Evolutionary conservation across 1,284 basidiomycete species (phyloP), one percentile per base, ranked within the genome.

Genomic region (Phellinidium pouzarii): DNA sequence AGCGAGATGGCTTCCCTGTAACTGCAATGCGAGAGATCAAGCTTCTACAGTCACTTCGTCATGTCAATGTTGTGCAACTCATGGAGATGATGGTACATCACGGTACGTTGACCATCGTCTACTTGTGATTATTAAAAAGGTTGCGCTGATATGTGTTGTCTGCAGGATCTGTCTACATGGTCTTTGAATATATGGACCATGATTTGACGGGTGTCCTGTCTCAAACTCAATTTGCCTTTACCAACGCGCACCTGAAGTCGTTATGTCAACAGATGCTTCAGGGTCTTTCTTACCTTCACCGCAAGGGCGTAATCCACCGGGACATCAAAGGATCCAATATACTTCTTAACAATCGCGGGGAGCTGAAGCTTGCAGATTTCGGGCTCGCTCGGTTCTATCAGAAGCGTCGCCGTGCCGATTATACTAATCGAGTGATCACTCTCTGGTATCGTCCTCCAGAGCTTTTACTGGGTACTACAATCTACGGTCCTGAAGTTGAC

Each of bases 1-100:
- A 99, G 69, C 86, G 84, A 64, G 97, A 99, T 65, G 96, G 96
- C 0, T 99, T 99, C 68, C 97, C 96, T 14, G 91, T 99, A 17
- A 99, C 96, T 27, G 94, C 96, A 0, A 95, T 99, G 87, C 82
- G 96, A 47, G 96, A 99, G 71, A 97, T 99, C 71, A 99, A 99
- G 67, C 80, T 99, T 25, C 71, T 99, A 19, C 96, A 99, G 67
- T 89, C 87, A 1, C 68, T 99, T 47, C 77, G 83, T 47, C 95
- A 99, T 67, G 78, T 79, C 38, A 99, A 99, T 63, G 80, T 99
- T 25, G 84, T 99, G 27, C 80, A 80, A 37, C 71, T 99, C 48
- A 84, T 89, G 59, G 97, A 99, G 70, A 99, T 99, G 91, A 94
- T 99, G 87, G 94, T 98, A 1, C 92, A 93, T 0, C 91, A 91